phyloP scores from a whole-genome alignment of 2,329 filamentous ascomycete genomes.

The Monascus ruber region DNA sequence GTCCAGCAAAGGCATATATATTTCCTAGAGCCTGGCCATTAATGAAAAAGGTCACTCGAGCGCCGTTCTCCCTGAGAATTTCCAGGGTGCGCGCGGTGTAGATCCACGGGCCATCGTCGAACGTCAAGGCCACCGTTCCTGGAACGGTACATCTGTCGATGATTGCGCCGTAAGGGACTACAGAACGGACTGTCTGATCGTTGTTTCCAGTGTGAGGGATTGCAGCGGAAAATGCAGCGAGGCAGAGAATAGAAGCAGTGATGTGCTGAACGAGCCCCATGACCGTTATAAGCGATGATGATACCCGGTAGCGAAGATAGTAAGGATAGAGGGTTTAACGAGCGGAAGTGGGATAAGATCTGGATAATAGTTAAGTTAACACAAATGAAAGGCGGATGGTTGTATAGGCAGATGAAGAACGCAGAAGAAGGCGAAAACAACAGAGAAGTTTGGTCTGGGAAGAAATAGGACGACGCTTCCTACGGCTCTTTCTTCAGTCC shows the following conservation, averaged over 20 bases:
- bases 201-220: not conserved
- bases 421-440: not conserved
- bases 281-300: no score
- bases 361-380: not conserved
- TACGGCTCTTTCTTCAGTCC: no score
- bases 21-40: constrained; percentile 30
- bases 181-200: constrained; percentile 1
- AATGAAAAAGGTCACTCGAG: constrained; percentile 55
- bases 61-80: constrained; percentile 43
- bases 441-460: no score
- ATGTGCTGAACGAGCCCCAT: not conserved
- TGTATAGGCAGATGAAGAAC: not conserved
- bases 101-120: constrained; percentile 52
- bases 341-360: not conserved
- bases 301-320: not conserved
- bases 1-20: constrained; percentile 17
- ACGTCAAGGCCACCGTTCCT: constrained; percentile 52
- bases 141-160: constrained; percentile 28
- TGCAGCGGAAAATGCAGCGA: not conserved
- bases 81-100: constrained; percentile 50
- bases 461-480: no score
- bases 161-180: constrained; percentile 32
- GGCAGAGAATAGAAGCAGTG: not conserved
- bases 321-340: not conserved
- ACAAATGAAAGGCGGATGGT: not conserved